These are phyloP conservation scores for Podaxis sp. DNA, from an alignment of 768 basidiomycete genomes.

Conservation along the genomic window DNA sequence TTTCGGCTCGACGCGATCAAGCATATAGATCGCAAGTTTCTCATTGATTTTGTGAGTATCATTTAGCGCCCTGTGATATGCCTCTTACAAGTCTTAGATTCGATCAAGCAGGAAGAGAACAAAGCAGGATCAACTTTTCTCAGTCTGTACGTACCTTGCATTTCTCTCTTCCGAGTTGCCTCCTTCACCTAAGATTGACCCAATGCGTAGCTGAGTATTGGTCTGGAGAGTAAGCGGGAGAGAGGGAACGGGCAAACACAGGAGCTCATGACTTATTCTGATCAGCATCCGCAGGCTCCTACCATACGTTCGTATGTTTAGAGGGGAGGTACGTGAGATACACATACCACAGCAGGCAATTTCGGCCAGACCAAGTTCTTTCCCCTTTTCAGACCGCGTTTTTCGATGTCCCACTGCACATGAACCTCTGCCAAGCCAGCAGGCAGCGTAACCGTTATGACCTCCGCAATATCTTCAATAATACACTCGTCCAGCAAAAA, in stretches of 20 bases:
- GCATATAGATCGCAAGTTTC: constrained; percentile 74
- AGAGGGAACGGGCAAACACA: background rate
- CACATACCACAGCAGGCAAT: constrained; percentile 7
- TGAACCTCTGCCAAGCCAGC: constrained; percentile 80
- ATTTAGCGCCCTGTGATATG: background rate
- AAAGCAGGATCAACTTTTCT: constrained; percentile 55
- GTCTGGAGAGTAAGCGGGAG: constrained; percentile 58
- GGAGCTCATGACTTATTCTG: constrained; percentile 29
- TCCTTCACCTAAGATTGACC: background rate
- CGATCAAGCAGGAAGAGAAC: constrained; percentile 46
- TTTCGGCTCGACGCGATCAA: constrained; percentile 92
- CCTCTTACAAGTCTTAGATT: constrained; percentile 38
- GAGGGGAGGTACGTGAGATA: constrained; percentile 54
- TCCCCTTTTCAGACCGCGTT: constrained; percentile 63
- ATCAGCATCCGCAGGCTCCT: constrained; percentile 38
- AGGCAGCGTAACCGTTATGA: constrained; percentile 67
- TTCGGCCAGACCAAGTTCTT: background rate
- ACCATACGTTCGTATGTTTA: constrained; percentile 59
- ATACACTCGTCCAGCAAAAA: constrained; percentile 63
- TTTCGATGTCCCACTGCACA: constrained; percentile 90
- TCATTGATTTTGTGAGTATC: constrained; percentile 63
- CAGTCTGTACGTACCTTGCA: constrained; percentile 37
- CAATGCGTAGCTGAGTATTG: constrained; percentile 74
- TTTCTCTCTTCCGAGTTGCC: background rate
- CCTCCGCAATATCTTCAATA: constrained; percentile 69